These are phyloP conservation scores for Alternaria consortialis DNA, from an alignment of 2,329 filamentous ascomycete genomes.

Conservation along the genomic window DNA sequence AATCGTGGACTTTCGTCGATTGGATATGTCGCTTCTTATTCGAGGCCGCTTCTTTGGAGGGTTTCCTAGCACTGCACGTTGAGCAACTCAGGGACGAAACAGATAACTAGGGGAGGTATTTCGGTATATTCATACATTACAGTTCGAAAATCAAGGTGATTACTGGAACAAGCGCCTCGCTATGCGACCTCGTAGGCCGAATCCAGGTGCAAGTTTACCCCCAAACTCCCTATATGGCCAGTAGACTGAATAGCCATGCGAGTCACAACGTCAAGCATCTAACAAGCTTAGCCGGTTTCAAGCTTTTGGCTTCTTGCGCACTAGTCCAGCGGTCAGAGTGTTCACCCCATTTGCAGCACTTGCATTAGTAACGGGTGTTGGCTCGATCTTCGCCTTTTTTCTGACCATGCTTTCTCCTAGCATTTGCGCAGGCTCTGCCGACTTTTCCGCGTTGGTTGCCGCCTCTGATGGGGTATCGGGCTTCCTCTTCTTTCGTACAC, in stretches of 20 bases:
- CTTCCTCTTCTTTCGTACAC: constrained; percentile 50
- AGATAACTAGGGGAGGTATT: neutral
- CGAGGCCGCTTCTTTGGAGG: neutral
- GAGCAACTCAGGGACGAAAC: neutral
- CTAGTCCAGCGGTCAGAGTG: constrained; percentile 39
- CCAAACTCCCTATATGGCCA: neutral
- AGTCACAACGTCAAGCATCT: neutral
- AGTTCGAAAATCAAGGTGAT: neutral
- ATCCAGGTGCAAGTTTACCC: neutral
- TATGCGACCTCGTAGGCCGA: constrained; percentile 21
- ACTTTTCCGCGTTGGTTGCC: constrained; percentile 6
- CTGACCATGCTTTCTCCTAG: constrained; percentile 38
- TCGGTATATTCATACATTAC: neutral
- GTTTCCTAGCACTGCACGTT: neutral
- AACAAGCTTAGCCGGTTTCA: constrained; percentile 6
- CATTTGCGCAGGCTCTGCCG: constrained; percentile 19
- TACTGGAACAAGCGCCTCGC: constrained; percentile 25
- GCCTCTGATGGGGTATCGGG: constrained; percentile 26
- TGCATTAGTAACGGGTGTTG: constrained; percentile 13
- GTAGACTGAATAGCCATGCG: neutral
- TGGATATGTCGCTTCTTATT: too few relatives aligned
- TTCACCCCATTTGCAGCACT: constrained; percentile 35
- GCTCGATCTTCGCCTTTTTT: constrained; percentile 46
- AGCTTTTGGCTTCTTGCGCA: constrained; percentile 48
- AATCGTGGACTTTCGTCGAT: too few relatives aligned